Percentiles rank a stretch among this genome's conserved stretches.
Conservation (phyloP, 2,329 filamentous ascomycete species). For the Cyclaneusma minus region DNA sequence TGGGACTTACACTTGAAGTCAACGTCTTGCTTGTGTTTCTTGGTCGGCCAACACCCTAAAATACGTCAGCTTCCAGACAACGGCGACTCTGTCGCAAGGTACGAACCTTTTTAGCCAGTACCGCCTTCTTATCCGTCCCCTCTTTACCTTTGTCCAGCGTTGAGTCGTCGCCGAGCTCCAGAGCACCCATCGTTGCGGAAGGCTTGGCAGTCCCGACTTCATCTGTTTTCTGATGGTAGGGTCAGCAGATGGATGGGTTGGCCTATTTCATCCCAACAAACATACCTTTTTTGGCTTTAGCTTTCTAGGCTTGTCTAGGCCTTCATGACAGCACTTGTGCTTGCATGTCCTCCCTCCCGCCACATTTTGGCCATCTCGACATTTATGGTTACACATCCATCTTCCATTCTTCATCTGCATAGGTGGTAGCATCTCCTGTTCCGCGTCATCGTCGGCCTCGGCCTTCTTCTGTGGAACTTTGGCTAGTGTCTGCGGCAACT, state of each 20-base stretch:
- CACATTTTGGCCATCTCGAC: constrained; percentile 25
- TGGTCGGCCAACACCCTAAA: no score
- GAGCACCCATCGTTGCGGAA: no score
- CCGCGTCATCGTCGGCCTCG: constrained; percentile 3
- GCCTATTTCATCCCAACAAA: constrained; percentile 4
- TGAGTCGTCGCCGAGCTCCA: no score
- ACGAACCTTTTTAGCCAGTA: constrained; percentile 1
- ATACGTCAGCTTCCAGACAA: no score
- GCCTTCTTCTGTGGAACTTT: constrained; percentile 1
- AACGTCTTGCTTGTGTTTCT: background rate
- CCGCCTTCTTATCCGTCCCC: background rate
- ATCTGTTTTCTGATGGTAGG: no score
- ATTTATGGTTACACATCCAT: constrained; percentile 60
- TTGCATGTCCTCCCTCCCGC: constrained; percentile 37
- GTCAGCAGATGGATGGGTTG: background rate
- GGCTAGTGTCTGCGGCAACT: constrained; percentile 17
- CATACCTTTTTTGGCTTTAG: constrained; percentile 7
- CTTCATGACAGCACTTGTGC: constrained; percentile 59
- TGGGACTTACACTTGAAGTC: background rate
- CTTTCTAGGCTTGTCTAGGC: constrained; percentile 42
- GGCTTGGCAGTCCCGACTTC: no score
- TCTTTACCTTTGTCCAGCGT: background rate
- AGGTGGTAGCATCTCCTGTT: constrained; percentile 25
- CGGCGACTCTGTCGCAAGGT: no score
- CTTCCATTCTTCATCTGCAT: constrained; percentile 49